These are phyloP conservation scores for Candida jianshihensis DNA, from an alignment of 805 yeast species.

Conservation along the genomic window DNA sequence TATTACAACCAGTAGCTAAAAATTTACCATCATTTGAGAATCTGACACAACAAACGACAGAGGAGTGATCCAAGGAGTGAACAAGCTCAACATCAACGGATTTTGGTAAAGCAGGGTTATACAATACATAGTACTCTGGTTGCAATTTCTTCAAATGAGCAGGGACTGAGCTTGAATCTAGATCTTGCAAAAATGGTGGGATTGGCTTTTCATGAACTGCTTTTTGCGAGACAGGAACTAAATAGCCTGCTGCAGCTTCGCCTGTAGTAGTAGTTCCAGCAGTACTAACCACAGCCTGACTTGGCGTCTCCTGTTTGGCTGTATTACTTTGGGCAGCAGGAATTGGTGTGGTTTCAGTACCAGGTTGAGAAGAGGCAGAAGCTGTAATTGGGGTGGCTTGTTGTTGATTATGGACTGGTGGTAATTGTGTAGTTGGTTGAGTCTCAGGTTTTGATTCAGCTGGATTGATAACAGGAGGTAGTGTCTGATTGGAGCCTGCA, in stretches of 20 bases:
- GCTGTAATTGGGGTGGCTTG: constrained; percentile 4
- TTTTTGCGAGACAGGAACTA: constrained; percentile 33
- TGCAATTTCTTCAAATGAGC: constrained; percentile 76
- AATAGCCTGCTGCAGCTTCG: constrained; percentile 23
- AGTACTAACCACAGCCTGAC: constrained; percentile 13
- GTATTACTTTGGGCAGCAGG: too few relatives aligned
- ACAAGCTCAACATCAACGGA: constrained; percentile 79
- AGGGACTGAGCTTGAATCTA: constrained; percentile 72
- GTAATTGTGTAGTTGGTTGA: constrained; percentile 15
- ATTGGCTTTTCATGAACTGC: constrained; percentile 60
- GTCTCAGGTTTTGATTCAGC: constrained; percentile 25
- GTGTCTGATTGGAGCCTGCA: constrained; percentile 23
- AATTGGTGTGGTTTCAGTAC: constrained; percentile 8
- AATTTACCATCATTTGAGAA: constrained; percentile 88
- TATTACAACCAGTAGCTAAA: constrained; percentile 95
- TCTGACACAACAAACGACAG: constrained; percentile 95
- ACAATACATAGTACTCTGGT: constrained; percentile 79
- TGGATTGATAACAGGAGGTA: constrained; percentile 21
- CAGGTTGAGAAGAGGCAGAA: constrained; percentile 8
- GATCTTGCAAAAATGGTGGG: constrained; percentile 73
- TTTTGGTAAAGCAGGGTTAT: constrained; percentile 79
- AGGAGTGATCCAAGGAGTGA: constrained; percentile 84
- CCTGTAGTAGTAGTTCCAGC: constrained; percentile 15
- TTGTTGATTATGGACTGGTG: constrained; percentile 16
- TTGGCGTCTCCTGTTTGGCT: constrained; percentile 17